phyloP scores from a whole-genome alignment of 139 green algal genomes.

The Picochlorum costavermella region DNA sequence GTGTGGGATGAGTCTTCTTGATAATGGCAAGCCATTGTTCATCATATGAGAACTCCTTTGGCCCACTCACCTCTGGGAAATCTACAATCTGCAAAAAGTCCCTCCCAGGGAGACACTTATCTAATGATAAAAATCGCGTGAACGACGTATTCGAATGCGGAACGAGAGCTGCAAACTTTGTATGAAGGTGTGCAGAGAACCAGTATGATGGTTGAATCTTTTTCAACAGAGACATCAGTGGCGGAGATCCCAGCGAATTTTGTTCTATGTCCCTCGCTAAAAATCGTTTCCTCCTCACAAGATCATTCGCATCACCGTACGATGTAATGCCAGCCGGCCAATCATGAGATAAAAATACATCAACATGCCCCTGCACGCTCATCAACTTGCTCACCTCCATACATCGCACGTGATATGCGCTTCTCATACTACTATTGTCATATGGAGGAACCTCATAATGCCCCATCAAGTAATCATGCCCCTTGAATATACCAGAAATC shows the following conservation, averaged over 20 bases:
- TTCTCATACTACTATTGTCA: constrained; percentile 55
- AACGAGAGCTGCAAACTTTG: constrained; percentile 87
- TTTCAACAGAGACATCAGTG: constrained; percentile 54
- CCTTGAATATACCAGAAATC: constrained; percentile 88
- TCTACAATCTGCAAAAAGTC: constrained; percentile 89
- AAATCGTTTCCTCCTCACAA: constrained; percentile 80
- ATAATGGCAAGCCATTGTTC: constrained; percentile 88
- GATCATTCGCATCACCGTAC: constrained; percentile 64
- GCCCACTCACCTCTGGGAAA: constrained; percentile 46
- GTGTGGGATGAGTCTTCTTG: constrained; percentile 53
- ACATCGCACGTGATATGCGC: constrained; percentile 80
- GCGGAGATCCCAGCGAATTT: constrained; percentile 59
- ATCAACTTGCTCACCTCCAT: constrained; percentile 73
- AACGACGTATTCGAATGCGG: neutral
- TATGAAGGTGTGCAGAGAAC: constrained; percentile 94
- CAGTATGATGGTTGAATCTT: constrained; percentile 77
- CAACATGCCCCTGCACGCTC: constrained; percentile 52
- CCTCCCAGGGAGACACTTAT: constrained; percentile 91
- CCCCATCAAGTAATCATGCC: constrained; percentile 61
- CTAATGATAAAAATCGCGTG: constrained; percentile 89
- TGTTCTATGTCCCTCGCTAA: constrained; percentile 64
- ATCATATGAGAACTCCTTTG: constrained; percentile 78
- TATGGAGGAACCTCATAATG: constrained; percentile 85
- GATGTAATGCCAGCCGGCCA: constrained; percentile 81
- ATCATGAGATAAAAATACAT: constrained; percentile 95